A percentile compares a stretch with the other conserved stretches of the same genome.
phyloP scores from a whole-genome alignment of 2,329 filamentous ascomycete species.

The Sporothrix protearum region DNA sequence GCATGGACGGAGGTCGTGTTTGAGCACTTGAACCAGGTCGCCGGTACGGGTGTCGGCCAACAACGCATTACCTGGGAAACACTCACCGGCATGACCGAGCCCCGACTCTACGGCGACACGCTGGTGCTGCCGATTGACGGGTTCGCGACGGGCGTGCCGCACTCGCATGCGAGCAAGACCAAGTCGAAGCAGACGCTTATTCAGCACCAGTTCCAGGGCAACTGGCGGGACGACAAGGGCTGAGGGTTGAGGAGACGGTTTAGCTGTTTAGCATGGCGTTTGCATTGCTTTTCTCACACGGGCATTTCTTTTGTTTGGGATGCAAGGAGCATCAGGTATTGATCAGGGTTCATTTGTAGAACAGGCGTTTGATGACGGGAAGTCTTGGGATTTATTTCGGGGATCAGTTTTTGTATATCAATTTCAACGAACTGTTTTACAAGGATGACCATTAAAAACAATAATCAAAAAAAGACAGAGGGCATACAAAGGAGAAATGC shows the following conservation, averaged over 20 bases:
- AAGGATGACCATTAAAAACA: neutral
- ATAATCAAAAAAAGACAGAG: neutral
- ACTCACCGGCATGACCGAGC: slow-evolving; percentile 27
- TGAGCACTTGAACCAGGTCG: slow-evolving; percentile 30
- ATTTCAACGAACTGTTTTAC: neutral
- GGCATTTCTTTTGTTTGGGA: slow-evolving; percentile 1
- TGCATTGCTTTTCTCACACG: neutral
- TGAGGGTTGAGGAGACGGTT: neutral
- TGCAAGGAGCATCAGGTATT: neutral
- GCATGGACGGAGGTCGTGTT: slow-evolving; percentile 36
- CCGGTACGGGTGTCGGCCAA: slow-evolving; percentile 24
- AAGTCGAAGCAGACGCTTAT: slow-evolving; percentile 18
- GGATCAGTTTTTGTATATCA: neutral
- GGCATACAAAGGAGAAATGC: too few species aligned
- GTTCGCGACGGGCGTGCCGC: slow-evolving; percentile 29
- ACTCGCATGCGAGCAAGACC: slow-evolving; percentile 25
- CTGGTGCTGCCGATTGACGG: slow-evolving; percentile 30
- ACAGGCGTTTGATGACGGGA: neutral
- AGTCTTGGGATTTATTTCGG: neutral
- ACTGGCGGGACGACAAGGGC: slow-evolving; percentile 24
- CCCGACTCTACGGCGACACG: slow-evolving; percentile 29
- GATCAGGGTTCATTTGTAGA: neutral
- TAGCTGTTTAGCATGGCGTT: neutral
- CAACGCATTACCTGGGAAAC: slow-evolving; percentile 25
- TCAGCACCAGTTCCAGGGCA: slow-evolving; percentile 24